Percentiles rank a stretch among this genome's conserved stretches.
Evolutionary conservation across 495 filamentous ascomycete genomes (phyloP).

Genomic region (Acidomyces sp.): DNA sequence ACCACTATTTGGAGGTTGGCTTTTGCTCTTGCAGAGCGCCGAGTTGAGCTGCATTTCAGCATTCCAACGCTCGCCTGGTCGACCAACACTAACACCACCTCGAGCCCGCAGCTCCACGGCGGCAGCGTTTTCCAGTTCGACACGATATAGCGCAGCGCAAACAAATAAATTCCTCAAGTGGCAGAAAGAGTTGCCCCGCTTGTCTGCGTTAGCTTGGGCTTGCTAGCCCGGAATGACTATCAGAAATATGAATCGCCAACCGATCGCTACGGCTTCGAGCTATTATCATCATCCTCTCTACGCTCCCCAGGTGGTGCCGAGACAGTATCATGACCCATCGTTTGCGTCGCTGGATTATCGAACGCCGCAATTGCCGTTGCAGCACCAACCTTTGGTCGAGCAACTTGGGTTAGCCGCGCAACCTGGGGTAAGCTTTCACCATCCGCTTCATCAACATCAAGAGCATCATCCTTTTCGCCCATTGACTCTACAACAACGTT

Average conservation of each 20-base stretch:
- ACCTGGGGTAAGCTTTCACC: conserved; percentile 6
- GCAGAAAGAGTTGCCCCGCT: conserved; percentile 10
- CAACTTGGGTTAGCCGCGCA: conserved; percentile 10
- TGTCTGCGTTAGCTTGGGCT: conserved; percentile 15
- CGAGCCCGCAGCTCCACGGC: neutral
- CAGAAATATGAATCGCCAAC: conserved; percentile 13
- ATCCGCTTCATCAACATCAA: conserved; percentile 1
- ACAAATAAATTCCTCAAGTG: conserved; percentile 3
- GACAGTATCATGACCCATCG: conserved; percentile 18
- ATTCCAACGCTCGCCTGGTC: conserved; percentile 4
- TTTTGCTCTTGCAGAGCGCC: neutral
- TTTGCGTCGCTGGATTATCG: conserved; percentile 13
- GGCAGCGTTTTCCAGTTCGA: neutral
- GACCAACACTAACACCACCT: neutral
- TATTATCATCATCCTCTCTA: conserved; percentile 7
- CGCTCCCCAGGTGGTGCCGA: neutral
- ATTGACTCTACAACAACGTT: neutral
- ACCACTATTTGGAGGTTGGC: too few species aligned
- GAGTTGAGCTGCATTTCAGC: neutral
- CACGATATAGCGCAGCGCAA: too few species aligned
- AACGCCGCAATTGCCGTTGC: conserved; percentile 13
- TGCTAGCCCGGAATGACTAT: conserved; percentile 8
- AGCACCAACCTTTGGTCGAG: conserved; percentile 8
- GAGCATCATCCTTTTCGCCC: conserved; percentile 3
- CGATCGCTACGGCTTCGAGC: conserved; percentile 1